These are phyloP conservation scores for Pseudocercospora vitis DNA, from an alignment of 2,329 filamentous ascomycete genomes.

Conservation along the genomic window DNA sequence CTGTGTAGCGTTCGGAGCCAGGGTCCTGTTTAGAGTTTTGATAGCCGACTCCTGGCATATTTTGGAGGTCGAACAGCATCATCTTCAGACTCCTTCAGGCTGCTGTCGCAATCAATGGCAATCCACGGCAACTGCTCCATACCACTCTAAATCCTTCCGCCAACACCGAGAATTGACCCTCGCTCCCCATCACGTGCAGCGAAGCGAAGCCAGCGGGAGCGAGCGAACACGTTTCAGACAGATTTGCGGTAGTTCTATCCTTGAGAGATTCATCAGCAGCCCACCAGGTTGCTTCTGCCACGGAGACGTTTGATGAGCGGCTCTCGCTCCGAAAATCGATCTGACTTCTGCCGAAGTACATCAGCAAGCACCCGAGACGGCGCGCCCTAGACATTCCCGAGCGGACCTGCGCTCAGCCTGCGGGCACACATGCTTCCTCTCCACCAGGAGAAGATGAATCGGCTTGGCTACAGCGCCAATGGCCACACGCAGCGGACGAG, in stretches of 20 bases:
- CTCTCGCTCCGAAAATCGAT: conserved; percentile 2
- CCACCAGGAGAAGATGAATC: conserved; percentile 67
- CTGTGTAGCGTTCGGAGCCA: not conserved
- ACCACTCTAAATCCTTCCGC: not conserved
- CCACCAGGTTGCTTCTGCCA: not conserved
- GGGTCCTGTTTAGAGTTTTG: conserved; percentile 3
- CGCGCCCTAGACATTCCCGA: not conserved
- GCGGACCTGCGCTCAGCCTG: conserved; percentile 10
- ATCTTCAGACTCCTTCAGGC: not conserved
- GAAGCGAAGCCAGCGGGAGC: conserved; percentile 3
- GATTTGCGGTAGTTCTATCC: conserved; percentile 8
- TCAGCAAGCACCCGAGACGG: not conserved
- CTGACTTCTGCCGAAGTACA: not conserved
- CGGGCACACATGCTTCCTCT: conserved; percentile 55
- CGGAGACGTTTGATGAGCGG: not conserved
- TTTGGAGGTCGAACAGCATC: not conserved
- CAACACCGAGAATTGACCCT: not conserved
- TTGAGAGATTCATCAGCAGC: not conserved
- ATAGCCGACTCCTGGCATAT: conserved; percentile 2
- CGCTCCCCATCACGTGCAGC: conserved; percentile 5
- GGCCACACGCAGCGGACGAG: conserved; percentile 52
- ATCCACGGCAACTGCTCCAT: not conserved
- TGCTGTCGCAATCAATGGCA: not conserved
- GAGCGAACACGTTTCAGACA: conserved; percentile 20
- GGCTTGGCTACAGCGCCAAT: conserved; percentile 77